A percentile compares a stretch with the other conserved stretches of the same genome.
These are phyloP conservation scores for Fagus crenata DNA, from an alignment of 306 rosid species.

Conservation along the genomic window DNA sequence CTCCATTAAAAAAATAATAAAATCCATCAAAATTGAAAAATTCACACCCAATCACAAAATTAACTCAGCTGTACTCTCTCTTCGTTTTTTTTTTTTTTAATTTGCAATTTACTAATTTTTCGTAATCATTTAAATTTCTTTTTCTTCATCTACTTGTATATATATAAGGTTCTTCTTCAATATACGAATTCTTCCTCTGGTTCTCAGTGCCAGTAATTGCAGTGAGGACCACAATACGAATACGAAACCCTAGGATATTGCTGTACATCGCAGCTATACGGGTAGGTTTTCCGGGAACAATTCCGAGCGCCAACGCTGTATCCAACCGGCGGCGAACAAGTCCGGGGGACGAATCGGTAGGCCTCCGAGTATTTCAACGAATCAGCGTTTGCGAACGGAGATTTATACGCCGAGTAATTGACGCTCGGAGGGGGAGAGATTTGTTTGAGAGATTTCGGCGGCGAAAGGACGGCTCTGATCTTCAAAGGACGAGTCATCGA, in stretches of 20 bases:
- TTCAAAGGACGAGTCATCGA: slow-evolving; percentile 43
- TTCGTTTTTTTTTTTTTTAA: neutral
- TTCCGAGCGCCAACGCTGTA: slow-evolving; percentile 25
- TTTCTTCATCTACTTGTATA: neutral
- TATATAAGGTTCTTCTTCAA: neutral
- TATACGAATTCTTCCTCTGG: neutral
- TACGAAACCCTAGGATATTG: slow-evolving; percentile 37
- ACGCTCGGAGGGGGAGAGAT: slow-evolving; percentile 55
- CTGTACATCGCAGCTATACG: slow-evolving; percentile 30
- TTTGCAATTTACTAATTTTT: neutral
- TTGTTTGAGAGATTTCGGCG: slow-evolving; percentile 46
- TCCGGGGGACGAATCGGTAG: slow-evolving; percentile 11
- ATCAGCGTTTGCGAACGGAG: slow-evolving; percentile 37
- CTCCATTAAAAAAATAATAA: neutral
- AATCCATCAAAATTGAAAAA: neutral
- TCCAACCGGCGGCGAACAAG: slow-evolving; percentile 32
- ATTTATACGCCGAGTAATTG: slow-evolving; percentile 32
- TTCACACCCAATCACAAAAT: slow-evolving; percentile 29
- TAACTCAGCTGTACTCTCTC: neutral
- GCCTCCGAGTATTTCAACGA: slow-evolving; percentile 26
- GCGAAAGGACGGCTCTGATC: slow-evolving; percentile 67
- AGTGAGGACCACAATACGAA: slow-evolving; percentile 23
- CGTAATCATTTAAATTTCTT: neutral
- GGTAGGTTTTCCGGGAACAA: slow-evolving; percentile 38
- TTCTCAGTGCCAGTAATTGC: slow-evolving; percentile 39